Percentiles rank a stretch among this genome's conserved stretches.
Evolutionary conservation across 495 filamentous ascomycete species (phyloP).

Genomic region (Talaromyces liani): DNA sequence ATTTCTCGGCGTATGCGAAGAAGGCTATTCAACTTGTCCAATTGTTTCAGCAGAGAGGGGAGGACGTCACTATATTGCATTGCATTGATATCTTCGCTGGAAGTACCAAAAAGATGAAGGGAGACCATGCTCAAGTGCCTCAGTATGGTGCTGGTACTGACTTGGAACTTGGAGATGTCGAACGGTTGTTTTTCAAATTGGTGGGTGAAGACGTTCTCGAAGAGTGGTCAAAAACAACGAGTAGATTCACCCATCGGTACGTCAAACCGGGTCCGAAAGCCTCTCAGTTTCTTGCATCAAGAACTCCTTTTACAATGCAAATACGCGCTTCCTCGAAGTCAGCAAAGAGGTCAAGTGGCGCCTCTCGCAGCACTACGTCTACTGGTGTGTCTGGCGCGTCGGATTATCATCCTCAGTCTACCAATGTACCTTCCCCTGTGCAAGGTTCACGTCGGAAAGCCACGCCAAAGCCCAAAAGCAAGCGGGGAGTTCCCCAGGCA

Average conservation of each 20-base stretch:
- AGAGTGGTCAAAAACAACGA: constrained; percentile 50
- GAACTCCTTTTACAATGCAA: constrained; percentile 48
- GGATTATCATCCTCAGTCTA: constrained; percentile 54
- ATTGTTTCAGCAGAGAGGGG: constrained; percentile 28
- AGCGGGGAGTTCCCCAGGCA: constrained; percentile 22
- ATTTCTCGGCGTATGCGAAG: constrained; percentile 69
- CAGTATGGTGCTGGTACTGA: constrained; percentile 48
- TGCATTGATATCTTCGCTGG: constrained; percentile 57
- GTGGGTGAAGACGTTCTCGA: constrained; percentile 53
- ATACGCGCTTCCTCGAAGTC: constrained; percentile 46
- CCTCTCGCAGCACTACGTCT: neutral
- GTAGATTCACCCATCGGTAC: constrained; percentile 54
- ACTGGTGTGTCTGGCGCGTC: constrained; percentile 21
- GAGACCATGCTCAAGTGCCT: constrained; percentile 37
- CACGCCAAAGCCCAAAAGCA: constrained; percentile 25
- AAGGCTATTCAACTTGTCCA: constrained; percentile 62
- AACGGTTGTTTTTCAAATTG: constrained; percentile 57
- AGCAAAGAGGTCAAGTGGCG: constrained; percentile 26
- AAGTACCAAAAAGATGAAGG: constrained; percentile 38
- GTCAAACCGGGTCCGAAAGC: constrained; percentile 49
- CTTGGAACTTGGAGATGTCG: constrained; percentile 52
- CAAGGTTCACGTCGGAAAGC: constrained; percentile 31
- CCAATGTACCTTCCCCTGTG: constrained; percentile 79
- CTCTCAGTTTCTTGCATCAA: constrained; percentile 41
- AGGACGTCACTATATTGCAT: constrained; percentile 45